Evolutionary conservation across 805 yeast genomes (phyloP).

Genomic region (Kuraishia borneana): DNA sequence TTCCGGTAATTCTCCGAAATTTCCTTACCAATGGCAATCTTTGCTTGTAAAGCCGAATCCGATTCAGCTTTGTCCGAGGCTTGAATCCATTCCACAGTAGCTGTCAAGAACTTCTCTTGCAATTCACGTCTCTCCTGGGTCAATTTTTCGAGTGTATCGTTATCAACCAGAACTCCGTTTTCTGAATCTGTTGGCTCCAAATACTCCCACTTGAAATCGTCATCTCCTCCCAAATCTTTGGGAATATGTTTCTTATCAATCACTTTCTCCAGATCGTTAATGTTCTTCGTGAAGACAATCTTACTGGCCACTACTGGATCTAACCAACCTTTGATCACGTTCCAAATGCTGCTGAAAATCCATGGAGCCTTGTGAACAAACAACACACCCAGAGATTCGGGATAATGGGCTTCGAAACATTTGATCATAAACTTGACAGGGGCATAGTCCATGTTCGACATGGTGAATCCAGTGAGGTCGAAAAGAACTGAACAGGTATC

Average conservation of each 20-base stretch:
- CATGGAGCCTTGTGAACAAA: slow-evolving; percentile 93
- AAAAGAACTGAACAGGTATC: slow-evolving; percentile 80
- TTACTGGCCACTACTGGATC: slow-evolving; percentile 95
- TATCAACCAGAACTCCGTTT: slow-evolving; percentile 37
- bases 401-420: slow-evolving; percentile 93
- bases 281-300: slow-evolving; percentile 68
- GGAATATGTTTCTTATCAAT: slow-evolving; percentile 56
- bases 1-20: slow-evolving; percentile 53
- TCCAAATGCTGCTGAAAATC: slow-evolving; percentile 94
- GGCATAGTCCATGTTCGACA: slow-evolving; percentile 86
- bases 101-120: slow-evolving; percentile 40
- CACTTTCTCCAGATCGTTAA: slow-evolving; percentile 54
- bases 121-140: slow-evolving; percentile 39
- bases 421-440: slow-evolving; percentile 85
- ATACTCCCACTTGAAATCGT: slow-evolving; percentile 47
- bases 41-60: slow-evolving; percentile 37
- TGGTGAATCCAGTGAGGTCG: slow-evolving; percentile 77
- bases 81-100: slow-evolving; percentile 75
- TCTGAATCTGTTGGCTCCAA: slow-evolving; percentile 47
- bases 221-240: slow-evolving; percentile 64
- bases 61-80: slow-evolving; percentile 40
- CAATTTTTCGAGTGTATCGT: slow-evolving; percentile 22
- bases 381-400: slow-evolving; percentile 80
- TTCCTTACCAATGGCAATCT: slow-evolving; percentile 37
- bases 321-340: slow-evolving; percentile 82